These are phyloP conservation scores for Aspergillus coremiiformis DNA, from an alignment of 495 filamentous ascomycete species.

Conservation along the genomic window DNA sequence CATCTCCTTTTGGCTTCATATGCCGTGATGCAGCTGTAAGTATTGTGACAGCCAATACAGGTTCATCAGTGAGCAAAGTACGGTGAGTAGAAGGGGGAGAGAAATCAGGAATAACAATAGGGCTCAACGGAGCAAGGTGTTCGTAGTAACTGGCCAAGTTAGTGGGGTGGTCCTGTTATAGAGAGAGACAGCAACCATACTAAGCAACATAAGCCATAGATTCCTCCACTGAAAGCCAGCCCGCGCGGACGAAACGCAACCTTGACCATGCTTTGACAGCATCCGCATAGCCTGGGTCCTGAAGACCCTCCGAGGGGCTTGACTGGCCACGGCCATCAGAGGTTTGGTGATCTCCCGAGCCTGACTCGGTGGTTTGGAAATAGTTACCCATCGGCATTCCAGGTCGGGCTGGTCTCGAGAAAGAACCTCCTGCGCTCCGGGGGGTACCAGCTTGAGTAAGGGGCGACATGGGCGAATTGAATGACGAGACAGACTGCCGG, in stretches of 20 bases:
- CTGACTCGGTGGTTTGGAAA: slow-evolving; percentile 21
- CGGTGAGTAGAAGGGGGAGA: slow-evolving; percentile 64
- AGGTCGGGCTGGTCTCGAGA: slow-evolving; percentile 29
- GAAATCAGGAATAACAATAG: slow-evolving; percentile 81
- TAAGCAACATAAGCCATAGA: slow-evolving; percentile 90
- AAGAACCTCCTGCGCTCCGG: slow-evolving; percentile 30
- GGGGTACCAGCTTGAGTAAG: slow-evolving; percentile 36
- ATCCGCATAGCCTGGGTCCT: slow-evolving; percentile 41
- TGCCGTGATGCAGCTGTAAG: slow-evolving; percentile 88
- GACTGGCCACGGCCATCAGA: slow-evolving; percentile 24
- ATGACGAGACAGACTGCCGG: slow-evolving; percentile 37
- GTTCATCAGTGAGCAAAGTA: slow-evolving; percentile 77
- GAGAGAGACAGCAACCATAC: slow-evolving; percentile 35
- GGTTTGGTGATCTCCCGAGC: slow-evolving; percentile 26
- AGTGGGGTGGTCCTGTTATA: neutral
- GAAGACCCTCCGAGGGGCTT: slow-evolving; percentile 19
- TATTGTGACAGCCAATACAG: slow-evolving; percentile 82
- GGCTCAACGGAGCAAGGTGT: slow-evolving; percentile 82
- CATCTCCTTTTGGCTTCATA: slow-evolving; percentile 67
- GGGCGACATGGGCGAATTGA: slow-evolving; percentile 36
- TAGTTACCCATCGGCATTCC: slow-evolving; percentile 26
- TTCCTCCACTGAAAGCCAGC: slow-evolving; percentile 92
- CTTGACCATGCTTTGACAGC: slow-evolving; percentile 82
- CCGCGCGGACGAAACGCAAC: slow-evolving; percentile 85
- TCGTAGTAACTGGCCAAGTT: slow-evolving; percentile 65